Evolutionary conservation across 306 rosid species (phyloP), one percentile per base, ranked within the genome.

Genomic region (Cucurbita pepo): DNA sequence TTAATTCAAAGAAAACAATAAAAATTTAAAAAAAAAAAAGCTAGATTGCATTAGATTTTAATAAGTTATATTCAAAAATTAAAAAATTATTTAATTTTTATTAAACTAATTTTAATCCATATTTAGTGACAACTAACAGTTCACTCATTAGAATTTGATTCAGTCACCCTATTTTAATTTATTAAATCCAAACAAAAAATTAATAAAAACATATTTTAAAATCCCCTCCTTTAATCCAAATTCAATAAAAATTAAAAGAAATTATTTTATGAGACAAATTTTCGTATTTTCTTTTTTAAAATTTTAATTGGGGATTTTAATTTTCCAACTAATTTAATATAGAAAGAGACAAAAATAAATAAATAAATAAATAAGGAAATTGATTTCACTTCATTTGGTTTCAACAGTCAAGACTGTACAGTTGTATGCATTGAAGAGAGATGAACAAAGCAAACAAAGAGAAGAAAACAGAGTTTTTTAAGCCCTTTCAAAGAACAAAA

Each of bases 401-500:
- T 37, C 72, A 65, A 45, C 52, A 73, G 41, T 37, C 72, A 65
- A 45, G 47, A 73, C 83, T 82, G 83, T 84, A 86, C 88, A 81
- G 61, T 48, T 82, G 8, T 56, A 77, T 37, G 70, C 77, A 74
- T 41, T 57, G 51, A 48, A 44, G 48, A 21, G 41, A 71, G 78
- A 57, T 47, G 40, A 48, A 78, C 5, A 58, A 45, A 13, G 6
- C 60, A n/a, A 50, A 50, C 6, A 56, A 53, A 53, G 21, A 56
- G 30, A 54, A 10, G 36, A 13, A 56, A 45, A 40, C 34, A 63
- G 34, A 63, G 3, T 9, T 40, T 62, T 70, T 61, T 36, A 54
- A 72, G 83, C 83, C 84, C 74, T 81, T 65, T 66, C 40, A 64
- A 65, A 75, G 76, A 84, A 85, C 82, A 30, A 83, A 83, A 83